Conservation (phyloP, 805 yeast species). For the Torulaspora indica region DNA sequence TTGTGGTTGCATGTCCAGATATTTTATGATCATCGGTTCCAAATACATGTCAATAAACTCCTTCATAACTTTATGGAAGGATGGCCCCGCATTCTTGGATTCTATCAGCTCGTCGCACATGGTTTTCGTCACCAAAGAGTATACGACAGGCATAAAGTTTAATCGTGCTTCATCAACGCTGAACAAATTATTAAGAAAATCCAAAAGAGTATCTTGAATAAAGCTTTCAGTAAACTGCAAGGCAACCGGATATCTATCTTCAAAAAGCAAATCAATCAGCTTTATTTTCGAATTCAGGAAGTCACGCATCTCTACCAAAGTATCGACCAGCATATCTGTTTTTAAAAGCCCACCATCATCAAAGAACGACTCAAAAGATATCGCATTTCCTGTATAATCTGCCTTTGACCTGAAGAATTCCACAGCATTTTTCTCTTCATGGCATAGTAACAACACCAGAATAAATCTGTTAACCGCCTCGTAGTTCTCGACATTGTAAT, state of each 20-base stretch:
- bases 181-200: conserved; percentile 27
- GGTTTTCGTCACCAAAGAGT: conserved; percentile 25
- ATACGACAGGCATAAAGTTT: conserved; percentile 34
- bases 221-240: conserved; percentile 38
- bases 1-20: conserved; percentile 32
- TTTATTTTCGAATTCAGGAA: conserved; percentile 37
- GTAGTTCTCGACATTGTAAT: conserved; percentile 46
- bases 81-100: conserved; percentile 38
- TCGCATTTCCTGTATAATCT: conserved; percentile 31
- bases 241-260: conserved; percentile 39
- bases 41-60: conserved; percentile 39
- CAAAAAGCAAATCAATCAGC: conserved; percentile 39
- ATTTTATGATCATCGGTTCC: conserved; percentile 36
- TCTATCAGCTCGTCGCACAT: conserved; percentile 38
- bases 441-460: conserved; percentile 35
- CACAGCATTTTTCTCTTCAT: conserved; percentile 38
- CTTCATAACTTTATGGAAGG: conserved; percentile 28
- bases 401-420: conserved; percentile 41
- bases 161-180: conserved; percentile 21
- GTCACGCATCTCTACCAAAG: conserved; percentile 27
- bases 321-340: conserved; percentile 21
- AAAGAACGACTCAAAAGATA: conserved; percentile 29
- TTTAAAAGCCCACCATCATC: conserved; percentile 24
- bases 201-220: conserved; percentile 37
- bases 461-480: conserved; percentile 35